Evolutionary conservation across 345 rosid genomes (phyloP).

Genomic region (Tarenaya hassleriana): DNA sequence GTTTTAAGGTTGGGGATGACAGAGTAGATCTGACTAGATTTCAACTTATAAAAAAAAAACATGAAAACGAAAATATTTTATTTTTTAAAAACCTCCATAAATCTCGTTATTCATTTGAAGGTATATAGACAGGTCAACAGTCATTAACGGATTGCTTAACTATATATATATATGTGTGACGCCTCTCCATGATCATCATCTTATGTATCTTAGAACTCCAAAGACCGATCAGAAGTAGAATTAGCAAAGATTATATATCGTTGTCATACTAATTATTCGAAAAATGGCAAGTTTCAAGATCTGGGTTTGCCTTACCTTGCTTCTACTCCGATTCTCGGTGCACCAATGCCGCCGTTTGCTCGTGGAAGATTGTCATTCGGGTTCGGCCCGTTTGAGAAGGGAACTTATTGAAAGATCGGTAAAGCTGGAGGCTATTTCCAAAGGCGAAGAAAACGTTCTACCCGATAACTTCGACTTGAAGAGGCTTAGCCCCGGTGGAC

Average conservation of each 20-base stretch:
- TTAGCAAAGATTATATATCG: no score
- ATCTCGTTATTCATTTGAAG: conserved; percentile 2
- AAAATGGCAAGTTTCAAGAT: conserved; percentile 28
- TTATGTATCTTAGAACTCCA: conserved; percentile 1
- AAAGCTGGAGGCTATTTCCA: conserved; percentile 21
- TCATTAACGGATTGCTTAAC: conserved; percentile 22
- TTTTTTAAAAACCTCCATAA: no score
- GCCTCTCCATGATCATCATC: conserved; percentile 22
- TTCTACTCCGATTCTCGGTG: conserved; percentile 23
- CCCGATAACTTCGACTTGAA: conserved; percentile 20
- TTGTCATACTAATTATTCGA: neutral
- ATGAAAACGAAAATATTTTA: no score
- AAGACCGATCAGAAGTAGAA: neutral
- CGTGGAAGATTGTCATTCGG: conserved; percentile 20
- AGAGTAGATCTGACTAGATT: conserved; percentile 26
- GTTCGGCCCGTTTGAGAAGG: conserved; percentile 17
- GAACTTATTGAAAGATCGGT: conserved; percentile 26
- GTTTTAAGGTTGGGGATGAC: no score
- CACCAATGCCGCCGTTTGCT: conserved; percentile 27
- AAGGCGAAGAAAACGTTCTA: conserved; percentile 10
- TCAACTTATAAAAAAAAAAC: no score
- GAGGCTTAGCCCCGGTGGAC: conserved; percentile 38
- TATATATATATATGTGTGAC: conserved; percentile 25
- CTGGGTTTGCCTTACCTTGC: conserved; percentile 24
- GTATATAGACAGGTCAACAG: conserved; percentile 24